phyloP scores from a whole-genome alignment of 2,329 filamentous ascomycete species.

The Rhinocladiella similis region DNA sequence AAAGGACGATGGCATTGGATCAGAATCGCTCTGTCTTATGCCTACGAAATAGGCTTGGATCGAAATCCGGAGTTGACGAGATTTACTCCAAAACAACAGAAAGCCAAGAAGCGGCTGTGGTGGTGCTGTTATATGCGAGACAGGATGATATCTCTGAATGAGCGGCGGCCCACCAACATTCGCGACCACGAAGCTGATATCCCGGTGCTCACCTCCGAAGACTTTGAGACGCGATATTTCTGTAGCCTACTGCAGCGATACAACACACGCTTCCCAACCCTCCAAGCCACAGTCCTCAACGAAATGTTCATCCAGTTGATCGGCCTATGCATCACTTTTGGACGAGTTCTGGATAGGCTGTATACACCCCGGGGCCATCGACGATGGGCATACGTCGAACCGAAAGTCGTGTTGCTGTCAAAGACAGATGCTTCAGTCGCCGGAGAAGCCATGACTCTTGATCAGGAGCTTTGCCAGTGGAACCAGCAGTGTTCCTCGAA shows the following conservation, averaged over 20 bases:
- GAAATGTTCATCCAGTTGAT: constrained; percentile 89
- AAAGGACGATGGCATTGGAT: constrained; percentile 99
- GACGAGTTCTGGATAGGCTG: constrained; percentile 82
- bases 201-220: constrained; percentile 77
- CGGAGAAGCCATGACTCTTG: constrained; percentile 74
- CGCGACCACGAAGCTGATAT: constrained; percentile 93
- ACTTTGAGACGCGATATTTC: constrained; percentile 74
- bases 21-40: constrained; percentile 88
- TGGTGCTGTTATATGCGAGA: constrained; percentile 97
- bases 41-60: constrained; percentile 91
- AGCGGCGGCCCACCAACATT: constrained; percentile 86
- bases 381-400: constrained; percentile 68
- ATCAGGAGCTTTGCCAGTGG: constrained; percentile 77
- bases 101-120: constrained; percentile 91
- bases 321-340: constrained; percentile 84
- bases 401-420: constrained; percentile 83
- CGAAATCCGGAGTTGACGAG: constrained; percentile 76
- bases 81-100: constrained; percentile 71
- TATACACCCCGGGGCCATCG: constrained; percentile 87
- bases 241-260: constrained; percentile 68
- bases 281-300: constrained; percentile 70
- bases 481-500: constrained; percentile 67
- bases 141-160: constrained; percentile 83
- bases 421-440: constrained; percentile 83
- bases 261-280: constrained; percentile 67